Evolutionary conservation across 225 moss, liverwort and hornwort genomes (phyloP), one percentile per base, ranked within the genome.

Genomic region (Rhytidiadelphus loreus): DNA sequence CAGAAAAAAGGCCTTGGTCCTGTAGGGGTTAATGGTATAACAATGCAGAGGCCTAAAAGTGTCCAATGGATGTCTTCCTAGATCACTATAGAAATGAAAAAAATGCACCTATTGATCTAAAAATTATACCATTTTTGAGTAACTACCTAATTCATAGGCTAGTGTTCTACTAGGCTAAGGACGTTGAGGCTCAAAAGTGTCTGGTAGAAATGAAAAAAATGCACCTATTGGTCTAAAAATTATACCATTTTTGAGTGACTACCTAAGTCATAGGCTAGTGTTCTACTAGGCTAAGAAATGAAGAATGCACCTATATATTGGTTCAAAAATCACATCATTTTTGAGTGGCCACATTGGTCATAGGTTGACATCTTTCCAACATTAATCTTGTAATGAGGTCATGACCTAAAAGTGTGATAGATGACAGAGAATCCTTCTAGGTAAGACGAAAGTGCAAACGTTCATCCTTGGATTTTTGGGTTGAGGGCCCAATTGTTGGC

Each of bases 261-360:
- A 23, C 13, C 20, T 13, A n/a, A 0, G 7, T 23, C 5, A 21
- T 11, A 35, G 20, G 6, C 3, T 1, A 0, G 0, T 6, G 2
- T 68, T 4, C 4, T n/a, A 21, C 3, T 0, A n/a, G n/a, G n/a
- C n/a, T n/a, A n/a, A n/a, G n/a, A n/a, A n/a, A 22, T n/a, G n/a
- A 23, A 68, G 2, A 12, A n/a, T 13, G 23, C 13, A 68, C 68
- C 23, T 68, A n/a, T 52, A 52, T 16, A 52, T 68, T 23, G n/a
- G 1, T n/a, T n/a, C 13, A 37, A 66, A 62, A 66, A 64, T 37
- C 66, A 66, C 10, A 66, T 21, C 66, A 68, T 22, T 68, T n/a
- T 68, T n/a, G 6, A 37, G 4, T 37, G 21, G 3, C 66, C 22
- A 12, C 23, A 7, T 10, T 35, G 3, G 6, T 66, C 20, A 37